Conservation (phyloP, 2,329 filamentous ascomycete species). For the Aspergillus sp. region DNA sequence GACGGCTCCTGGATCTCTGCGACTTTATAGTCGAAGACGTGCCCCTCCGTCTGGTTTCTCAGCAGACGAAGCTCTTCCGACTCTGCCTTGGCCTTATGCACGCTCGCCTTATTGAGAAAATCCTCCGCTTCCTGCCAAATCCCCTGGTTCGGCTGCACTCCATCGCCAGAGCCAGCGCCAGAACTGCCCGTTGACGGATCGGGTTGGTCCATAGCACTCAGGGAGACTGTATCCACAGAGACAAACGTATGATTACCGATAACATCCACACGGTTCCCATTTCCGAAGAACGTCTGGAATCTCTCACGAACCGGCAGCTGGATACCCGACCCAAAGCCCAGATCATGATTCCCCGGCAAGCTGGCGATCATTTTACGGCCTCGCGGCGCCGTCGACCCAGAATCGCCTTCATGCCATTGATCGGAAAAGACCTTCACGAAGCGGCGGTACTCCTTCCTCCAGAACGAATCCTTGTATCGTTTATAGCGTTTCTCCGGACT, state of each 20-base stretch:
- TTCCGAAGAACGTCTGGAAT: conserved; percentile 82
- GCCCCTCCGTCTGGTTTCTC: conserved; percentile 49
- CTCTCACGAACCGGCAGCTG: conserved; percentile 70
- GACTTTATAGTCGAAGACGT: conserved; percentile 50
- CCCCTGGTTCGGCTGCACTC: conserved; percentile 43
- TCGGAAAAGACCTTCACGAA: conserved; percentile 80
- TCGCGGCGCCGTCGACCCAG: conserved; percentile 49
- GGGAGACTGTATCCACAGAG: conserved; percentile 76
- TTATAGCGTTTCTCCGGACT: conserved; percentile 60
- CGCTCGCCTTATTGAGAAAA: conserved; percentile 62
- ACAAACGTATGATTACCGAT: conserved; percentile 94
- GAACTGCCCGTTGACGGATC: conserved; percentile 40
- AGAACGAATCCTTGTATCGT: conserved; percentile 71
- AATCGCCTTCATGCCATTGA: conserved; percentile 52
- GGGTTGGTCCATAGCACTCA: conserved; percentile 62
- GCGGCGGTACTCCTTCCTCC: conserved; percentile 75
- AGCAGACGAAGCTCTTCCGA: conserved; percentile 58
- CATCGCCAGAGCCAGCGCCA: conserved; percentile 37
- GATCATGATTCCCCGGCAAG: conserved; percentile 87
- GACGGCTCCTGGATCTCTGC: conserved; percentile 47
- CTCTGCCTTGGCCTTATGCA: conserved; percentile 57
- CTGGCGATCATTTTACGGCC: conserved; percentile 73
- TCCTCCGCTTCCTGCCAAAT: conserved; percentile 69
- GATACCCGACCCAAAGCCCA: conserved; percentile 81
- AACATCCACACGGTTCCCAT: conserved; percentile 82